phyloP scores from a whole-genome alignment of 1,284 basidiomycete species.

The Ustilago curta region DNA sequence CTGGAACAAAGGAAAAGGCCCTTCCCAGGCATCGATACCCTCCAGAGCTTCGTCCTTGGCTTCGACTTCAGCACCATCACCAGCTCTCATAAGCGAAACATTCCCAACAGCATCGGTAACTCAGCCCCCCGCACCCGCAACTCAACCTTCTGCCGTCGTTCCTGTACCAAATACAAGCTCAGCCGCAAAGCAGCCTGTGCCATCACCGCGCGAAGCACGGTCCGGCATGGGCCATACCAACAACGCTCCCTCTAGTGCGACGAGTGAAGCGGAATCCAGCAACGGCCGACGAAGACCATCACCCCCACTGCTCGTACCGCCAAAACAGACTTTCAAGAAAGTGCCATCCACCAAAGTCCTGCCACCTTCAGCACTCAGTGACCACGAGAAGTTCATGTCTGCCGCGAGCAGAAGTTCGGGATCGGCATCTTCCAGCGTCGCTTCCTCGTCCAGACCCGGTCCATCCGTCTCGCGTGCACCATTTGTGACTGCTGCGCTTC shows the following conservation, averaged over 20 bases:
- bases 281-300: constrained; percentile 27
- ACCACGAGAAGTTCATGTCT: constrained; percentile 49
- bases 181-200: constrained; percentile 4
- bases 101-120: background rate
- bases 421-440: background rate
- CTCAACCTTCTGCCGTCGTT: background rate
- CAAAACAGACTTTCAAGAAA: constrained; percentile 39
- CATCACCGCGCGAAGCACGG: constrained; percentile 15
- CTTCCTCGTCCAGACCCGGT: background rate
- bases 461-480: constrained; percentile 6
- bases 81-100: background rate
- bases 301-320: constrained; percentile 38
- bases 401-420: constrained; percentile 8
- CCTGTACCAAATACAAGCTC: background rate
- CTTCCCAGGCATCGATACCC: constrained; percentile 44
- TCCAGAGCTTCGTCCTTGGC: constrained; percentile 40
- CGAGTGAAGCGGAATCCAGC: constrained; percentile 18
- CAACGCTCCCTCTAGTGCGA: constrained; percentile 12
- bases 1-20: constrained; percentile 51
- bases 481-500: constrained; percentile 7
- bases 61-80: constrained; percentile 13
- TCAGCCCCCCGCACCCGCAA: background rate
- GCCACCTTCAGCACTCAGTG: constrained; percentile 41
- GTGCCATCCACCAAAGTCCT: constrained; percentile 27
- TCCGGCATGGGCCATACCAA: constrained; percentile 18